These are phyloP conservation scores for Lithocarpus polystachyus DNA, from an alignment of 306 rosid genomes.

Conservation along the genomic window DNA sequence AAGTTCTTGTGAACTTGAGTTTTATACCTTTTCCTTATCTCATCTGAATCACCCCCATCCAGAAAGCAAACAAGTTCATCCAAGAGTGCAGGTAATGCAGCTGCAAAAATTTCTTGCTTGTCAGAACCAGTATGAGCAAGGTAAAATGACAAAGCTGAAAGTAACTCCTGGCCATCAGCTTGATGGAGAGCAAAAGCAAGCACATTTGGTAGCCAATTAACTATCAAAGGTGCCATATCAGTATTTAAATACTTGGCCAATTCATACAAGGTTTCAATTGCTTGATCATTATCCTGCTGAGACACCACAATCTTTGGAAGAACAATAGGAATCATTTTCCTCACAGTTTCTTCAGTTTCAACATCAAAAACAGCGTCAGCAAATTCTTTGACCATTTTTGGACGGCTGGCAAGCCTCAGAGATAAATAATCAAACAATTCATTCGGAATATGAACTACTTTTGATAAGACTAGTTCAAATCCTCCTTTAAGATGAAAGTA, in stretches of 20 bases:
- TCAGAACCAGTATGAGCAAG: conserved; percentile 58
- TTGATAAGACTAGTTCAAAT: conserved; percentile 49
- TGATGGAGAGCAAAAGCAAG: conserved; percentile 83
- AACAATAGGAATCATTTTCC: conserved; percentile 80
- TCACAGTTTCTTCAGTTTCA: conserved; percentile 65
- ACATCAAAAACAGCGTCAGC: conserved; percentile 84
- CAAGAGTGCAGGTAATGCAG: conserved; percentile 83
- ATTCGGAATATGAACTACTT: conserved; percentile 64
- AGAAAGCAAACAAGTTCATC: conserved; percentile 90
- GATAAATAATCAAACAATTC: conserved; percentile 78
- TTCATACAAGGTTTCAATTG: conserved; percentile 61
- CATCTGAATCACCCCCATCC: conserved; percentile 63
- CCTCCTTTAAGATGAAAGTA: conserved; percentile 73
- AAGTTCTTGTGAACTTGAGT: not conserved
- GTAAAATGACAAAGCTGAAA: conserved; percentile 79
- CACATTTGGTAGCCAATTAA: conserved; percentile 88
- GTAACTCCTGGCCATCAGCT: conserved; percentile 58
- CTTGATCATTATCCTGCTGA: conserved; percentile 67
- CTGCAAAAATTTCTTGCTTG: conserved; percentile 75
- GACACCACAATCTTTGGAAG: conserved; percentile 89
- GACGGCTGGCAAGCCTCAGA: conserved; percentile 56
- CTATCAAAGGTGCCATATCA: conserved; percentile 56
- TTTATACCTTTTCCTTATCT: conserved; percentile 65
- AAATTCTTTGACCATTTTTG: conserved; percentile 75
- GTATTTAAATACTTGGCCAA: conserved; percentile 70